Evolutionary conservation across 2,329 filamentous ascomycete genomes (phyloP).

Genomic region (Venturia nashicola): DNA sequence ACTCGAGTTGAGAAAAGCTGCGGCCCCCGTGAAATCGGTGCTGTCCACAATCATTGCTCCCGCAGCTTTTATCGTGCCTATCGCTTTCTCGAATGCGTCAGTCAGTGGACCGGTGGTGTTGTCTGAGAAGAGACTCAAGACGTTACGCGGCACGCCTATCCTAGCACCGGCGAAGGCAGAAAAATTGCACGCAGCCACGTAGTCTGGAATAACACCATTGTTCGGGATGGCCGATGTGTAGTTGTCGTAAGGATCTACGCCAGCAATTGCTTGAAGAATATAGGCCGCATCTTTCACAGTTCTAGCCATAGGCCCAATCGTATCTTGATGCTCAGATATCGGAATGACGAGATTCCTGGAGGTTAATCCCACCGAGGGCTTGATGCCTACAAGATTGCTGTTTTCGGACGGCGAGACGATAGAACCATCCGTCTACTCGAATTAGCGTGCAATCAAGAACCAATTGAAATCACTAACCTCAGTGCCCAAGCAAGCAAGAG

Average conservation of each 20-base stretch:
- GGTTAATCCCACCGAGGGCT: conserved; percentile 48
- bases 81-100: conserved; percentile 42
- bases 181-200: conserved; percentile 44
- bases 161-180: conserved; percentile 43
- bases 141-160: conserved; percentile 52
- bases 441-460: background rate
- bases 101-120: conserved; percentile 30
- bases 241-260: conserved; percentile 40
- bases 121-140: conserved; percentile 28
- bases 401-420: conserved; percentile 44
- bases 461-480: conserved; percentile 27
- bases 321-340: conserved; percentile 45
- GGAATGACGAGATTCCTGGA: conserved; percentile 53
- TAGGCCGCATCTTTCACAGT: conserved; percentile 48
- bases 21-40: conserved; percentile 44
- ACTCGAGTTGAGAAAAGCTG: conserved; percentile 28
- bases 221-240: conserved; percentile 48
- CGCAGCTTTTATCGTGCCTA: conserved; percentile 39
- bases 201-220: conserved; percentile 41
- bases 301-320: conserved; percentile 44
- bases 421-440: conserved; percentile 43
- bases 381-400: conserved; percentile 56
- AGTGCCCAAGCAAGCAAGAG: conserved; percentile 46
- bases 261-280: conserved; percentile 46
- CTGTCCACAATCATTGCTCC: conserved; percentile 50